These are phyloP conservation scores for Sporothrix sp. DNA, from an alignment of 2,329 filamentous ascomycete genomes.

Conservation along the genomic window DNA sequence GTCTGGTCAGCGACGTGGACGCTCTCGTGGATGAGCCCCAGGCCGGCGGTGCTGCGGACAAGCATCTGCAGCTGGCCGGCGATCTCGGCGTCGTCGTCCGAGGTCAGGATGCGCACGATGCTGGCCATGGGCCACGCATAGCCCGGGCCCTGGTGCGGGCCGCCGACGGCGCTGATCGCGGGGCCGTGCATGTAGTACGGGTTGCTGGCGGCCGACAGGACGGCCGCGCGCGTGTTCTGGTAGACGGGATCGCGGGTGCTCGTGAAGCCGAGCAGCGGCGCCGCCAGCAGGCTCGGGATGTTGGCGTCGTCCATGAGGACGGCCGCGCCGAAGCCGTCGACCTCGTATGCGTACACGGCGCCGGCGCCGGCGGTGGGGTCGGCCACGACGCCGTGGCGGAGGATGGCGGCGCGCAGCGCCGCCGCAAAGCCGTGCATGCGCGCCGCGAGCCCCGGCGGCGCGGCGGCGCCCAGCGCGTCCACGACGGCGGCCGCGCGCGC, in stretches of 20 bases:
- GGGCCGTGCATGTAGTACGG: constrained; percentile 55
- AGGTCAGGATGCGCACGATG: constrained; percentile 70
- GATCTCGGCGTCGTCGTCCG: constrained; percentile 67
- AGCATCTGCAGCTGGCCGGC: constrained; percentile 48
- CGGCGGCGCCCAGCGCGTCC: constrained; percentile 28
- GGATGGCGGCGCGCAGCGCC: constrained; percentile 30
- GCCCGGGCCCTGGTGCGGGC: constrained; percentile 48
- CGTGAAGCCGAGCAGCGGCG: constrained; percentile 52
- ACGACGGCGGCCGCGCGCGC: constrained; percentile 38
- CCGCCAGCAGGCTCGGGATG: constrained; percentile 51
- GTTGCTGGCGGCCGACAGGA: constrained; percentile 51
- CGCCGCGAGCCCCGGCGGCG: constrained; percentile 33
- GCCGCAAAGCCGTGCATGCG: constrained; percentile 50
- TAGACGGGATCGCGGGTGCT: constrained; percentile 53
- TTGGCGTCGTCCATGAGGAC: constrained; percentile 60
- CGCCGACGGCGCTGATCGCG: constrained; percentile 41
- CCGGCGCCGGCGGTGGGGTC: constrained; percentile 24
- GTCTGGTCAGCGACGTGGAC: constrained; percentile 53
- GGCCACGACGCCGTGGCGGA: constrained; percentile 39
- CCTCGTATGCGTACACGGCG: constrained; percentile 57
- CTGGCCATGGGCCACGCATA: constrained; percentile 84
- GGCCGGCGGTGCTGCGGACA: constrained; percentile 59
- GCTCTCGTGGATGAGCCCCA: constrained; percentile 75
- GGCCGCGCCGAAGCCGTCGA: constrained; percentile 56
- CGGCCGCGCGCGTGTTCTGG: constrained; percentile 63